Evolutionary conservation across 305 asterid genomes (phyloP).

Genomic region (Solanum hybrid): DNA sequence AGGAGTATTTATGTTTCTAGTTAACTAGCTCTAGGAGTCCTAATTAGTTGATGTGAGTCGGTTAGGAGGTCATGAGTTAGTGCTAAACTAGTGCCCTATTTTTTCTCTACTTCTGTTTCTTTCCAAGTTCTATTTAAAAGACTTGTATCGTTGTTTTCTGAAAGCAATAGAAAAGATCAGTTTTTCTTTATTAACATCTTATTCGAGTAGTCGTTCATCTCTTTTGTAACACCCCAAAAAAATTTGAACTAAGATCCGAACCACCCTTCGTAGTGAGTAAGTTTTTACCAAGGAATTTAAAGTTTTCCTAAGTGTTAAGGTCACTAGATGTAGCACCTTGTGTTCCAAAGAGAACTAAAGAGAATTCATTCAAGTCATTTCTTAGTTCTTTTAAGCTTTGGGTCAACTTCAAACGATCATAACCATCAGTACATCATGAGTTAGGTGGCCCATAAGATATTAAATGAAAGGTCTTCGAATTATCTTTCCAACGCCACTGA

Average conservation of each 20-base stretch:
- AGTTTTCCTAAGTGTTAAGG: background rate
- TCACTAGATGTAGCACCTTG: background rate
- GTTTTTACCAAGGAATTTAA: background rate
- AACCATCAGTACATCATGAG: no score
- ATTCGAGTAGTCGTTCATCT: background rate
- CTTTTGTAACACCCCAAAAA: background rate
- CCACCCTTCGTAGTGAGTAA: background rate
- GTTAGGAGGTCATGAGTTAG: background rate
- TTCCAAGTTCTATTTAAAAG: background rate
- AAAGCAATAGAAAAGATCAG: background rate
- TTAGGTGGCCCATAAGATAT: no score
- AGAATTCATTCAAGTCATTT: no score
- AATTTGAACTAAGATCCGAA: background rate
- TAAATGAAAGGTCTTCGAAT: no score
- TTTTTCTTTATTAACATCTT: background rate
- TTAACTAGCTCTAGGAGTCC: background rate
- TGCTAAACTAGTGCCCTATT: background rate
- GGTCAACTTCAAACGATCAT: no score
- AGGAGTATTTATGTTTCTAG: background rate
- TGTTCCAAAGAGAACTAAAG: no score
- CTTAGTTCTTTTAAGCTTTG: no score
- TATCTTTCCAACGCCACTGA: no score
- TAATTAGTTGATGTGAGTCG: background rate
- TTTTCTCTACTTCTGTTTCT: background rate
- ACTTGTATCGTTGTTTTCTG: background rate